Evolutionary conservation across 2,329 filamentous ascomycete genomes (phyloP), one percentile per base, ranked within the genome.

Genomic region (Fusarium nematophilum): DNA sequence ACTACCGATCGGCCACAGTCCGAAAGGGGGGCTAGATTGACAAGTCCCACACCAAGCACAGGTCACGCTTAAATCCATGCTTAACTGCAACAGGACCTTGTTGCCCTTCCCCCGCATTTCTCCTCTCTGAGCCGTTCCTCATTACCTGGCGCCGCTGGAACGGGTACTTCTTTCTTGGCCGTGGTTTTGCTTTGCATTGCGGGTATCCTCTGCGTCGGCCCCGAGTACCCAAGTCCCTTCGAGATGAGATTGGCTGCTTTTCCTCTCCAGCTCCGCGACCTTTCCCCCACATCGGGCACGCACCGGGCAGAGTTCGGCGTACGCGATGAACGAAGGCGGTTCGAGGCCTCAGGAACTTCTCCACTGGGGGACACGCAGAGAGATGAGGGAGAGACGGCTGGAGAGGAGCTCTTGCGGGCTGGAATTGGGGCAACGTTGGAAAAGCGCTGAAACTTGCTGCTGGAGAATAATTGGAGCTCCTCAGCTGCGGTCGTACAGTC

Each of bases 21-120:
- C 55, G 55, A 45, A 26, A 26, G 14, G 18, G 13, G 36, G 50
- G n/a, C n/a, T n/a, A 34, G 21, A 6, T 13, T 17, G 31, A 43
- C 13, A 5, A 27, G 17, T 29, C 26, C 46, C 27, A 40, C 27
- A 14, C n/a, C 40, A 14, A 15, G 30, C 30, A 33, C 30, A 25
- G 31, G 44, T 25, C 40, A 51, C 46, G 59, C 60, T 64, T 64
- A 64, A 63, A 53, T 42, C 55, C 60, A 63, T 61, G 60, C 60
- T 64, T 57, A 50, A 55, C 27, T 25, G 6, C 11, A 10, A 21
- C 9, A 25, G 36, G 9, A 14, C 15, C 23, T 29, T 18, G 43
- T 26, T 38, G 21, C 15, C 37, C 10, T 29, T 50, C 48, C 42
- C 59, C 62, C 63, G 60, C 64, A 61, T 45, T 67, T 57, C 53